Evolutionary conservation across 2,329 filamentous ascomycete genomes (phyloP).

Genomic region (Claviceps sp.): DNA sequence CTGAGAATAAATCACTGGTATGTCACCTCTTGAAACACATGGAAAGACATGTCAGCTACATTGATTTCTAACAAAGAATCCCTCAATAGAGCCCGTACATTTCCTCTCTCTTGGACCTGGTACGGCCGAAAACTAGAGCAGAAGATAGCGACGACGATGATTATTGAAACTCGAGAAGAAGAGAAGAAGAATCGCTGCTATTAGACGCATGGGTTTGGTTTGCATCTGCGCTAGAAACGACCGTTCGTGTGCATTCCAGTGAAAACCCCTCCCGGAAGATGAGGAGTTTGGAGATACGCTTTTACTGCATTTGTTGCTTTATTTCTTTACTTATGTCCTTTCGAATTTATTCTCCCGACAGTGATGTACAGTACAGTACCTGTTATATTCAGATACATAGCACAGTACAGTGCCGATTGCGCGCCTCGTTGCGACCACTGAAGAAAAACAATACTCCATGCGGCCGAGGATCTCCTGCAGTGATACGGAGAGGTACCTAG

Average conservation of each 20-base stretch:
- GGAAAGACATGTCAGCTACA: not conserved
- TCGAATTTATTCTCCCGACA: too few relatives aligned
- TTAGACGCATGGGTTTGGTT: not conserved
- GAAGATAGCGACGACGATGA: constrained; percentile 13
- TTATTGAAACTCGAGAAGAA: not conserved
- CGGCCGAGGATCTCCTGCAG: too few relatives aligned
- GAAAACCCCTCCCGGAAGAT: too few relatives aligned
- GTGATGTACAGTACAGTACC: too few relatives aligned
- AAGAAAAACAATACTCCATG: too few relatives aligned
- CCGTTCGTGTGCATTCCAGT: too few relatives aligned
- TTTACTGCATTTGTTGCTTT: too few relatives aligned
- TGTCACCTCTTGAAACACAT: constrained; percentile 12
- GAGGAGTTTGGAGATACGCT: not conserved
- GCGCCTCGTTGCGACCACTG: too few relatives aligned
- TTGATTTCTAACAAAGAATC: not conserved
- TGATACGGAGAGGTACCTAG: too few relatives aligned
- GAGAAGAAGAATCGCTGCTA: not conserved
- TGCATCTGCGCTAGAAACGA: not conserved
- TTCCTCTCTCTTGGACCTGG: constrained; percentile 26
- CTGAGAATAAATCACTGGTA: constrained; percentile 52
- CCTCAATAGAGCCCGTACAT: constrained; percentile 25
- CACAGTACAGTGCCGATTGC: too few relatives aligned
- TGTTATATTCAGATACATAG: too few relatives aligned
- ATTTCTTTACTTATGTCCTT: too few relatives aligned
- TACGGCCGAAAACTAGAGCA: constrained; percentile 15